A percentile compares a stretch with the other conserved stretches of the same genome.
Conservation (phyloP, 768 basidiomycete genomes). For the Tricholomella constricta region DNA sequence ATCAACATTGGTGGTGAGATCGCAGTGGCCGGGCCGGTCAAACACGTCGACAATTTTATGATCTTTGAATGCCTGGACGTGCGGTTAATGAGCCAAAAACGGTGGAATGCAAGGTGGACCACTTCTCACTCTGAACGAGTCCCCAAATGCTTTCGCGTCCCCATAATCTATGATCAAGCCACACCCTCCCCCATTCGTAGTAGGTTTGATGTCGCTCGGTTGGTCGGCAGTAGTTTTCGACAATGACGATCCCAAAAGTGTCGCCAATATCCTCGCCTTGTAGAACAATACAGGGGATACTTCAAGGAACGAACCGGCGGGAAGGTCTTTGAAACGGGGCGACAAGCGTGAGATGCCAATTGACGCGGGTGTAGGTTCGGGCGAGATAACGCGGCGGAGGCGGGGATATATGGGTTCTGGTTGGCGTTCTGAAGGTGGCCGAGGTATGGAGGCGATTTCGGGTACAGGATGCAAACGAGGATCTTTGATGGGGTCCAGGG, state of each 20-base stretch:
- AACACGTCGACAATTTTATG: conserved; percentile 88
- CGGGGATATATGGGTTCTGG: conserved; percentile 28
- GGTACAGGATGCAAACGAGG: conserved; percentile 10
- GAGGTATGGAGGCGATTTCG: not conserved
- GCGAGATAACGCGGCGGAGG: conserved; percentile 69
- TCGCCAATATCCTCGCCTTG: conserved; percentile 67
- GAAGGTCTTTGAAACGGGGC: conserved; percentile 66
- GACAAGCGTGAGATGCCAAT: conserved; percentile 66
- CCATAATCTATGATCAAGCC: conserved; percentile 94
- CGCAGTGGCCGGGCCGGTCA: conserved; percentile 81
- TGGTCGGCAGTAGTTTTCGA: not conserved
- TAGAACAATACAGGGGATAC: conserved; percentile 74
- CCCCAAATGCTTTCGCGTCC: conserved; percentile 61
- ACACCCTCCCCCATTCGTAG: conserved; percentile 42
- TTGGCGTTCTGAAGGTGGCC: conserved; percentile 9
- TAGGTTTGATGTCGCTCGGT: not conserved
- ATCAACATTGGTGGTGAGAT: conserved; percentile 97
- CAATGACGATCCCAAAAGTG: conserved; percentile 44
- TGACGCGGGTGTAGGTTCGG: conserved; percentile 49
- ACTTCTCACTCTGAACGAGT: conserved; percentile 77
- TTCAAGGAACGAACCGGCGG: conserved; percentile 76
- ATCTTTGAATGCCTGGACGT: conserved; percentile 78
- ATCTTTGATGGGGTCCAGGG: conserved; percentile 19
- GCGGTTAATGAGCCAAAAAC: not conserved
- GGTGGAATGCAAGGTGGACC: not conserved